Conservation (phyloP, 768 basidiomycete species). For the Boletus rufocinnamomeus region DNA sequence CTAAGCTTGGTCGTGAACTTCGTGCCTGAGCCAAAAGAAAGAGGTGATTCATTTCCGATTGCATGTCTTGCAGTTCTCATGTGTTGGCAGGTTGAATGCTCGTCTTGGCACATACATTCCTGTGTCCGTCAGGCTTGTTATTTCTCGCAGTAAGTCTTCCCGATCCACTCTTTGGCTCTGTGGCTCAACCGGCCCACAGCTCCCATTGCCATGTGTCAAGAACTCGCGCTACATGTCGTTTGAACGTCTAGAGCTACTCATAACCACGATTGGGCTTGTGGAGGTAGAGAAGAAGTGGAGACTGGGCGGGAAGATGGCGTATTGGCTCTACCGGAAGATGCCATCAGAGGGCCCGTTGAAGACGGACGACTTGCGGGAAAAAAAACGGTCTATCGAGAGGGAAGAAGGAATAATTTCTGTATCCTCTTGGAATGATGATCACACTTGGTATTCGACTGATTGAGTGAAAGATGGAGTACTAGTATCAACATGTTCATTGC, state of each 20-base stretch:
- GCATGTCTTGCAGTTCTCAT: background rate
- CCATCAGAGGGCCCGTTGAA: background rate
- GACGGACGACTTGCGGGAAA: conserved; percentile 42
- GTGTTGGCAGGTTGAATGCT: conserved; percentile 66
- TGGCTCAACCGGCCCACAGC: conserved; percentile 41
- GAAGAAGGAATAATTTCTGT: conserved; percentile 79
- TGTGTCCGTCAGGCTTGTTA: conserved; percentile 55
- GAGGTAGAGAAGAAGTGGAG: conserved; percentile 63
- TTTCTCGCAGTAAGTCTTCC: conserved; percentile 65
- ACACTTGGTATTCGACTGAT: background rate
- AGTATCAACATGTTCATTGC: background rate
- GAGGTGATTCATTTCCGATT: conserved; percentile 52
- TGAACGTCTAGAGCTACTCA: conserved; percentile 55
- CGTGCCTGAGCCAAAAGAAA: conserved; percentile 67
- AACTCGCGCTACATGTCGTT: conserved; percentile 85
- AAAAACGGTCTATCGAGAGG: conserved; percentile 62
- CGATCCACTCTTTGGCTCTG: background rate
- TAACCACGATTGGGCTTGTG: conserved; percentile 64
- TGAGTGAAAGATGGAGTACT: too few species aligned
- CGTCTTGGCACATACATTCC: conserved; percentile 54
- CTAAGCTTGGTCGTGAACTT: conserved; percentile 92
- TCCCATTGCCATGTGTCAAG: conserved; percentile 80
- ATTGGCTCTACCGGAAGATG: conserved; percentile 74
- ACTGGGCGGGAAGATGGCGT: conserved; percentile 79
- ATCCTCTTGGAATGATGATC: conserved; percentile 42